These are phyloP conservation scores for Oryza brachyantha DNA, from an alignment of 176 grass and related monocot genomes.

Conservation along the genomic window DNA sequence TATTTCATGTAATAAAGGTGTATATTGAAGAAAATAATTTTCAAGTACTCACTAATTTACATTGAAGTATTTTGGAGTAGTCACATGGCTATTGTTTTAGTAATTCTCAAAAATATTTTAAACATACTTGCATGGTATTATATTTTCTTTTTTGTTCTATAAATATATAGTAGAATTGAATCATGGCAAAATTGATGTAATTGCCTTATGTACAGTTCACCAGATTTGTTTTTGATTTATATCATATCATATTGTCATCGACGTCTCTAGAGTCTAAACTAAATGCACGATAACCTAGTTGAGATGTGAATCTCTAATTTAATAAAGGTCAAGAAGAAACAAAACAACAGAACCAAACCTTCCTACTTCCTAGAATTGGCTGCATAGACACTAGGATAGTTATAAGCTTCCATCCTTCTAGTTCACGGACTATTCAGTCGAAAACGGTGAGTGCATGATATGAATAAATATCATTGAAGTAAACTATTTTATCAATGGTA, in stretches of 20 bases:
- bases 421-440: neutral
- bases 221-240: neutral
- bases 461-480: neutral
- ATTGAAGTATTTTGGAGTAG: neutral
- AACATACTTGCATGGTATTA: too few relatives aligned
- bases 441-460: neutral
- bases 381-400: too few relatives aligned
- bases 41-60: neutral
- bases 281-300: too few relatives aligned
- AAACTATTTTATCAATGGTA: too few relatives aligned
- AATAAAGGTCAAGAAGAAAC: too few relatives aligned
- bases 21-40: neutral
- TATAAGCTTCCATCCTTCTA: too few relatives aligned
- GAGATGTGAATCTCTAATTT: too few relatives aligned
- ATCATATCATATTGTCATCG: neutral
- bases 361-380: too few relatives aligned
- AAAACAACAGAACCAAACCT: too few relatives aligned
- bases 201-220: neutral
- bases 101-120: neutral
- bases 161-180: neutral
- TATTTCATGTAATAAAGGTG: slow-evolving; percentile 8
- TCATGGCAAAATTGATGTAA: neutral
- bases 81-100: neutral
- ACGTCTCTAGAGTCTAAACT: neutral
- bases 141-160: too few relatives aligned